A percentile compares a stretch with the other conserved stretches of the same genome.
These are phyloP conservation scores for Torrubiellomyces zombiae DNA, from an alignment of 2,329 filamentous ascomycete species.

Conservation along the genomic window DNA sequence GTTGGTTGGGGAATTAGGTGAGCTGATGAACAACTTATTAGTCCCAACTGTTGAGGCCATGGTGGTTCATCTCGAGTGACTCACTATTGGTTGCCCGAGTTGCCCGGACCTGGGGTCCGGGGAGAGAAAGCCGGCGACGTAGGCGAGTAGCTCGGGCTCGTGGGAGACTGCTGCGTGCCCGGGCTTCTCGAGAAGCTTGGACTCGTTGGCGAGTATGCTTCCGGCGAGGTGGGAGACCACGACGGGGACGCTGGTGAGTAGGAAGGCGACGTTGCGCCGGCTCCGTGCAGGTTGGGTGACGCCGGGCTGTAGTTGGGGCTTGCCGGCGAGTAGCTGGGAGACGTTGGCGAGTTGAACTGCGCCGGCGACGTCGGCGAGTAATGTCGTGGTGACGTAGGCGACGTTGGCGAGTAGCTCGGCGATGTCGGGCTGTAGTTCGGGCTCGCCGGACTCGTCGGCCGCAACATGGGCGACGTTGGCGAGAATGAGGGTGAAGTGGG, in stretches of 20 bases:
- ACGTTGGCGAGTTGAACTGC: conserved; percentile 58
- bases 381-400: conserved; percentile 37
- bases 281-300: conserved; percentile 34
- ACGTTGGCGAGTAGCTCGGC: conserved; percentile 47
- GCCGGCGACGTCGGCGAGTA: conserved; percentile 57
- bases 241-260: conserved; percentile 58
- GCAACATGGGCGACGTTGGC: conserved; percentile 42
- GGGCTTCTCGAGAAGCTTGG: conserved; percentile 40
- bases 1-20: conserved; percentile 25
- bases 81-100: conserved; percentile 26
- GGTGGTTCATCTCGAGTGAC: conserved; percentile 4
- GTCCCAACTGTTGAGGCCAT: conserved; percentile 1
- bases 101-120: conserved; percentile 25
- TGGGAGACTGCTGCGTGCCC: conserved; percentile 41
- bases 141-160: conserved; percentile 58
- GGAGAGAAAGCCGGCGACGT: conserved; percentile 32
- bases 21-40: conserved; percentile 19
- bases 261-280: conserved; percentile 35
- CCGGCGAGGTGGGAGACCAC: conserved; percentile 60
- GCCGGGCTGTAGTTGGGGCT: conserved; percentile 59
- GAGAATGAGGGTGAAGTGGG: conserved; percentile 48
- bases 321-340: conserved; percentile 54
- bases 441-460: conserved; percentile 36
- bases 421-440: conserved; percentile 50
- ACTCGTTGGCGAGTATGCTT: conserved; percentile 46